These are phyloP conservation scores for Entomortierella lignicola DNA, from an alignment of 192 early-diverging fungal species.

Conservation along the genomic window DNA sequence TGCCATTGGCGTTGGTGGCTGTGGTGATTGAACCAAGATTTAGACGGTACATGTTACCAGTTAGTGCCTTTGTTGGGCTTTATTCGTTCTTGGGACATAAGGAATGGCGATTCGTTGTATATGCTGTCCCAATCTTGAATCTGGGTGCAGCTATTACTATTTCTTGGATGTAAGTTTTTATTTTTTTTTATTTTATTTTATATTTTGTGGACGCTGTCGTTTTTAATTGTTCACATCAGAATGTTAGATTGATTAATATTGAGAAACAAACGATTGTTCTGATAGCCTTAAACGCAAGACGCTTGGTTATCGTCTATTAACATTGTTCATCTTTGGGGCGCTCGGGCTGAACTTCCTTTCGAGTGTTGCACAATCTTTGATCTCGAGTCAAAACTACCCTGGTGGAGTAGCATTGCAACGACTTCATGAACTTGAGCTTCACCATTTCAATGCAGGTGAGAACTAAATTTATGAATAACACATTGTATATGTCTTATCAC, in stretches of 20 bases:
- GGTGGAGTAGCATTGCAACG: conserved; percentile 81
- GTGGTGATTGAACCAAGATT: conserved; percentile 57
- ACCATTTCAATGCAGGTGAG: conserved; percentile 21
- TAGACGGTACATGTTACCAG: conserved; percentile 65
- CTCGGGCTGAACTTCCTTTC: conserved; percentile 34
- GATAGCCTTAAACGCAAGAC: conserved; percentile 53
- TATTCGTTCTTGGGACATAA: conserved; percentile 91
- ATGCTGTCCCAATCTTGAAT: conserved; percentile 86
- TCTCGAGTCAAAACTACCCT: conserved; percentile 89
- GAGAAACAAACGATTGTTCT: not conserved
- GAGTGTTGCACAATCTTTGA: conserved; percentile 55
- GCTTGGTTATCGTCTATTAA: conserved; percentile 37
- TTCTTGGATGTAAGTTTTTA: conserved; percentile 51
- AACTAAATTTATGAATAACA: not conserved
- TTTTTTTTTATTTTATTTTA: conserved; percentile 17
- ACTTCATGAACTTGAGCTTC: conserved; percentile 65
- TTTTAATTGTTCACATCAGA: no score
- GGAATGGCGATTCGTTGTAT: conserved; percentile 95
- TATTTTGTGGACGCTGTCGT: no score
- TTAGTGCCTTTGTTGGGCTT: conserved; percentile 64
- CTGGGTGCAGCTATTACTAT: conserved; percentile 70
- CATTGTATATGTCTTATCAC: no score
- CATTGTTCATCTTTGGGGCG: conserved; percentile 20
- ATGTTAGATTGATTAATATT: not conserved
- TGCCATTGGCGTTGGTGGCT: conserved; percentile 73